These are phyloP conservation scores for Pythium aphanidermatum DNA, from an alignment of 352 stramenopile genomes.

Conservation along the genomic window DNA sequence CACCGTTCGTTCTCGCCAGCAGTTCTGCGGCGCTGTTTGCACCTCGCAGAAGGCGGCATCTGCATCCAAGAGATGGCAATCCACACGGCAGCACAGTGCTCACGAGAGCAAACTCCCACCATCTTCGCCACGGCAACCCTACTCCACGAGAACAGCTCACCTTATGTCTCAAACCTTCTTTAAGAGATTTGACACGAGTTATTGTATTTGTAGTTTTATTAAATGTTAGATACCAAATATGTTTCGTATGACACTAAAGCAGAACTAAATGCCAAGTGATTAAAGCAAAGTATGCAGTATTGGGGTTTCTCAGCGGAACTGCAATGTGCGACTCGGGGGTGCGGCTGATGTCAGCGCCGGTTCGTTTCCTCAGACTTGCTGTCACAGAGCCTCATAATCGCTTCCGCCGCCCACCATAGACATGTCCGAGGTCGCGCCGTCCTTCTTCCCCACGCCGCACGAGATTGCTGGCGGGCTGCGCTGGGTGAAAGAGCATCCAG, in stretches of 20 bases:
- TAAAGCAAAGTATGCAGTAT: no score
- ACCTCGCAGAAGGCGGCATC: no score
- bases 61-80: no score
- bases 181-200: no score
- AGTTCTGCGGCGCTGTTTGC: no score
- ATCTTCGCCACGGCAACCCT: conserved; percentile 2
- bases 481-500: conserved; percentile 67
- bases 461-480: conserved; percentile 71
- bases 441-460: conserved; percentile 74
- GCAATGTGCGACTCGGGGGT: conserved; percentile 21
- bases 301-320: conserved; percentile 6
- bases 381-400: conserved; percentile 6
- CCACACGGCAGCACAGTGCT: no score
- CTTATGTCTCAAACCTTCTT: not conserved
- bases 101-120: no score
- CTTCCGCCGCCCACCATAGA: not conserved
- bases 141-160: not conserved
- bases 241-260: no score
- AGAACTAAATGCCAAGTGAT: no score
- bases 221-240: not conserved
- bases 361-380: no score
- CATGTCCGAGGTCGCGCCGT: conserved; percentile 62
- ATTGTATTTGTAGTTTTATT: no score
- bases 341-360: conserved; percentile 17
- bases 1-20: no score